Evolutionary conservation across 129 eudicot species (phyloP).

Genomic region (Centella asiatica): DNA sequence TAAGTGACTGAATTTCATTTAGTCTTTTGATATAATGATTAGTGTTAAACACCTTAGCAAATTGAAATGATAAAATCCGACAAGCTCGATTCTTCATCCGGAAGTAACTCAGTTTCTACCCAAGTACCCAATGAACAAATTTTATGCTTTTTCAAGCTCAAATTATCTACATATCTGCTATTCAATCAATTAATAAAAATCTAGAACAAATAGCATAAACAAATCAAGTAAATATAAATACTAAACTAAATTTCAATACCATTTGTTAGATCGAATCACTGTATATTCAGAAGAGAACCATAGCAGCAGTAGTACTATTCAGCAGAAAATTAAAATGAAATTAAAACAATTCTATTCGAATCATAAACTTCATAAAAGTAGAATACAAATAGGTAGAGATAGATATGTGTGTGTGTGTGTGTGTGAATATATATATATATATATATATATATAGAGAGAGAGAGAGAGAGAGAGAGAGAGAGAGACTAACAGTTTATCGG

Average conservation of each 20-base stretch:
- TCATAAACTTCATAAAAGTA: not conserved
- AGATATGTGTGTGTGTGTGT: too few species aligned
- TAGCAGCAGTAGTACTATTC: not conserved
- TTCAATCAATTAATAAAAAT: too few species aligned
- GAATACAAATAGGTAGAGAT: too few species aligned
- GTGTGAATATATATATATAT: not conserved
- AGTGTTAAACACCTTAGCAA: too few species aligned
- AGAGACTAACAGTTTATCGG: conserved; percentile 63
- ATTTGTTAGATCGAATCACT: too few species aligned
- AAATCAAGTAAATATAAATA: not conserved
- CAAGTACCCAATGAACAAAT: too few species aligned
- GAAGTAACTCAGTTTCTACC: too few species aligned
- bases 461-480: conserved; percentile 1
- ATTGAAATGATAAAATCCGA: too few species aligned
- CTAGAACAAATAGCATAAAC: too few species aligned
- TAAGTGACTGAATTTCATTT: not conserved
- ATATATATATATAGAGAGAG: not conserved
- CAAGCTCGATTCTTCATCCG: too few species aligned
- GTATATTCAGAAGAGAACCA: not conserved
- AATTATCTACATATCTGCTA: too few species aligned
- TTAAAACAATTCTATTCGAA: not conserved
- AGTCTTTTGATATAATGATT: not conserved
- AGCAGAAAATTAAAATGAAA: not conserved
- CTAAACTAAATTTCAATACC: not conserved
- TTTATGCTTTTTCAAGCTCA: too few species aligned